Evolutionary conservation across 768 basidiomycete species (phyloP), one percentile per base, ranked within the genome.

Genomic region (Serendipita sp.): DNA sequence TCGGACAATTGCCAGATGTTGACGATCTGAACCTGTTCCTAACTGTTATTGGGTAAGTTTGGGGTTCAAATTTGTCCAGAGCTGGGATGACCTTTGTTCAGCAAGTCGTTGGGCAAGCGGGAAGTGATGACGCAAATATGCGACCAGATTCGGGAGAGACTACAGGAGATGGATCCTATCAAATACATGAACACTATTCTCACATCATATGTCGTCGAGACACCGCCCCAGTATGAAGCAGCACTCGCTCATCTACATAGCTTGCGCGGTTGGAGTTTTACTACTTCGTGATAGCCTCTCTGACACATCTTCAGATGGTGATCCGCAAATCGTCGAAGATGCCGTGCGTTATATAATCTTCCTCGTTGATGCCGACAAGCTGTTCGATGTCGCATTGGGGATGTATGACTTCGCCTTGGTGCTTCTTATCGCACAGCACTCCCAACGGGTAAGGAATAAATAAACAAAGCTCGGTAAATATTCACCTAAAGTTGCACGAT

Each of bases 381-480:
- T 99, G 3, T 98, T 95, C 74, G 85, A 98, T 71, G 88, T 89
- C 11, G 96, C 96, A 1, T 79, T 99, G 33, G 96, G 96, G 20
- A 98, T 98, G 93, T 99, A 99, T 70, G 93, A 99, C 73, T 98
- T 98, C 75, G 85, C 89, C 30, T 76, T 99, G 17, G 95, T 97
- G 4, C 76, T 98, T 24, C 86, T 98, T 85, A 82, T 99, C 43
- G 94, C 96, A 0, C 96, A 98, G 70, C 87, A 96, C 69, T 88
- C 95, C 50, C 94, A 98, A 71, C 96, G 95, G 81, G 94, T 92
- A 38, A 22, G 65, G n/a, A 72, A n/a, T n/a, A n/a, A n/a, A n/a
- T n/a, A n/a, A n/a, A n/a, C n/a, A n/a, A n/a, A n/a, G n/a, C n/a
- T n/a, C n/a, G n/a, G n/a, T n/a, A n/a, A n/a, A n/a, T n/a, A n/a